Conservation (phyloP, 805 yeast genomes). For the Starmerella bombicola region DNA sequence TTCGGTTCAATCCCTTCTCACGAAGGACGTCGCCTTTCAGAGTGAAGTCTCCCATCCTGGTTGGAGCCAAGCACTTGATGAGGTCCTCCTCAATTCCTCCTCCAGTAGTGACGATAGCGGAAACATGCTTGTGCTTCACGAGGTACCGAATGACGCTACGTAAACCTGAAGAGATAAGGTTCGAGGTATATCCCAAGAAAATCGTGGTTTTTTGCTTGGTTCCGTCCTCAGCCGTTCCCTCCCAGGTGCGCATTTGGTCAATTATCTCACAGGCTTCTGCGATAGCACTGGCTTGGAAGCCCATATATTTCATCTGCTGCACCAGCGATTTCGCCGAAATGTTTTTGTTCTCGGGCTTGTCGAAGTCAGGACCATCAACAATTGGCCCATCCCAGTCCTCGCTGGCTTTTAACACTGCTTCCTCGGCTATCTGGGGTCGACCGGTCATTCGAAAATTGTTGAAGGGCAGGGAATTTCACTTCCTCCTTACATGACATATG, state of each 20-base stretch:
- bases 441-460: conserved; percentile 1
- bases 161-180: conserved; percentile 85
- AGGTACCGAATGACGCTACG: conserved; percentile 80
- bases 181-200: conserved; percentile 92
- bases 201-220: conserved; percentile 67
- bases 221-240: conserved; percentile 61
- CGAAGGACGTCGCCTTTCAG: conserved; percentile 71
- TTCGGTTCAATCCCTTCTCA: conserved; percentile 93
- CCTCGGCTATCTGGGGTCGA: conserved; percentile 45
- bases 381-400: conserved; percentile 64
- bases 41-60: conserved; percentile 83
- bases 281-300: conserved; percentile 86
- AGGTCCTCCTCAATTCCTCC: conserved; percentile 98
- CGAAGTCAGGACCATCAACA: conserved; percentile 84
- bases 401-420: conserved; percentile 80
- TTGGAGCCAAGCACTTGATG: conserved; percentile 92
- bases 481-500: too few relatives aligned
- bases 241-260: conserved; percentile 84
- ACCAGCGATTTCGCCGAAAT: conserved; percentile 70
- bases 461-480: too few relatives aligned
- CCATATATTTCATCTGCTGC: conserved; percentile 82
- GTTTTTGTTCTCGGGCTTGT: conserved; percentile 59
- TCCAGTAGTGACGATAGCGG: conserved; percentile 91
- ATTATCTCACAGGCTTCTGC: conserved; percentile 86
- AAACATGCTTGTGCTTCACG: conserved; percentile 88